phyloP scores from a whole-genome alignment of 768 basidiomycete genomes.

The Termitomyces sp. region DNA sequence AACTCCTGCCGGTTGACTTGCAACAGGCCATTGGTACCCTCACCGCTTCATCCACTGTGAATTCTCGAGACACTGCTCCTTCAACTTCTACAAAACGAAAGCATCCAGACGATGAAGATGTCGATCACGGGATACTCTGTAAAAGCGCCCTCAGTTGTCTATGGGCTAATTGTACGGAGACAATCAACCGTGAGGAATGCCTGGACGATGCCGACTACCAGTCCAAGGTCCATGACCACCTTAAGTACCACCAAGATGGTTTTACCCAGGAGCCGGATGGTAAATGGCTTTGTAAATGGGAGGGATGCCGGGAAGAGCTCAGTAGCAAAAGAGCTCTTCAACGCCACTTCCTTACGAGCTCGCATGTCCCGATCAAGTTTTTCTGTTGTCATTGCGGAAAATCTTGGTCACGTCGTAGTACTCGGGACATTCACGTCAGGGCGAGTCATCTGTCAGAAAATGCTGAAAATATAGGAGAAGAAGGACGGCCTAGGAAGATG shows the following conservation, averaged over 20 bases:
- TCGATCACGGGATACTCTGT: background rate
- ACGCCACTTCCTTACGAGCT: background rate
- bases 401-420: background rate
- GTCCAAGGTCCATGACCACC: background rate
- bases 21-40: background rate
- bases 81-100: background rate
- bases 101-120: no score
- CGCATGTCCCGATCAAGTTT: background rate
- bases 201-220: background rate
- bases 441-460: background rate
- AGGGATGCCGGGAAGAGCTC: background rate
- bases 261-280: background rate
- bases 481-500: background rate
- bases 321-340: background rate
- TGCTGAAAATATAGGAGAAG: background rate
- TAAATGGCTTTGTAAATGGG: background rate
- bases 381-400: background rate
- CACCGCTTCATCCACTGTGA: background rate
- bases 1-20: background rate
- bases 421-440: background rate
- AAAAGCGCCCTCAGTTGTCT: background rate
- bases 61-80: background rate
- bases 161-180: background rate
- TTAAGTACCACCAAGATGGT: background rate
- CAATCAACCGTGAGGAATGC: background rate